Conservation (phyloP, 2,329 filamentous ascomycete genomes). For the Trichoderma gracile region DNA sequence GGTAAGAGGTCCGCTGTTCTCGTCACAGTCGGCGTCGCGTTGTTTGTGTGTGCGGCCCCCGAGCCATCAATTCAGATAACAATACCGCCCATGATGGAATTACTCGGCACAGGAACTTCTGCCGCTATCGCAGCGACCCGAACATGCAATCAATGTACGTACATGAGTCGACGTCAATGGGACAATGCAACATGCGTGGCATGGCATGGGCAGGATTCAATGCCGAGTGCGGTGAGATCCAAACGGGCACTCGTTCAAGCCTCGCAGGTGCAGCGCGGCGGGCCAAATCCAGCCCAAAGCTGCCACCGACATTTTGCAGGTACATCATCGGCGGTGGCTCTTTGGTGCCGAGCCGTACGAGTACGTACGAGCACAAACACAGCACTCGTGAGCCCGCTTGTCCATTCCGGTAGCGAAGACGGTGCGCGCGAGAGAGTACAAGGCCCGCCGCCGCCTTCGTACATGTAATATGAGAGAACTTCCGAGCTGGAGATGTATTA, state of each 20-base stretch:
- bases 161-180: no score
- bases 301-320: conserved; percentile 2
- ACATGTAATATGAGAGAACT: not conserved
- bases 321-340: no score
- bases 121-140: no score
- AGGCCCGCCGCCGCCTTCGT: conserved; percentile 2
- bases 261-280: not conserved
- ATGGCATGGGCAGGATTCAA: not conserved
- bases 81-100: no score
- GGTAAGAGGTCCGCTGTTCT: no score
- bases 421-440: not conserved
- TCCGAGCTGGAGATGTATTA: not conserved
- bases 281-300: not conserved
- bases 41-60: no score
- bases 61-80: no score
- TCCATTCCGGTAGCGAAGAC: not conserved
- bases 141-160: no score
- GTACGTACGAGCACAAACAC: not conserved
- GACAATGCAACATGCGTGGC: no score
- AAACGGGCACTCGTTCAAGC: conserved; percentile 7
- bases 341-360: no score
- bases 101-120: no score
- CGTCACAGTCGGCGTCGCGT: no score
- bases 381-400: not conserved
- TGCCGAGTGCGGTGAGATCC: conserved; percentile 16